Base-by-base conservation (phyloP, 177 flowering plant genomes). In the Vitis hybrid region DNA sequence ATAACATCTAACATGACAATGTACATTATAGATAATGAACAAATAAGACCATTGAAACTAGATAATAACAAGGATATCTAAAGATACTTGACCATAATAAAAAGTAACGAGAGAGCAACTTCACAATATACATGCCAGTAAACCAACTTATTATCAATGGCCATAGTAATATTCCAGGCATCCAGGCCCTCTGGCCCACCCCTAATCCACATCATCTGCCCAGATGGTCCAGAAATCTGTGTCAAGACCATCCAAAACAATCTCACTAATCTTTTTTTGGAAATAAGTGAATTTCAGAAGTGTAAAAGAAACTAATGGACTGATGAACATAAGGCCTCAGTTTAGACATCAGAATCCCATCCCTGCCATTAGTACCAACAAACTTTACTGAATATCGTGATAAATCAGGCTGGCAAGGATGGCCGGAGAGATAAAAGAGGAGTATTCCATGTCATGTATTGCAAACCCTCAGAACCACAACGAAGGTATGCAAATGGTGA, bases 141-240 rank as follows among this genome's bases (percentile, higher is more conserved):
- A 76, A 69, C 73, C 18, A 68, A 92, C 97, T 95, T 92, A 70
- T 72, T 77, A 75, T 89, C 87, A 74, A 92, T 87, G 59, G 92
- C 97, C 72, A 86, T 81, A 1, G 69, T 72, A 56, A 92, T 90
- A 74, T 92, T 92, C 64, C 62, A 39, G 12, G 85, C 81, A 79
- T 89, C 90, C 81, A 92, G 78, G 77, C 86, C 83, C 19, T 19
- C 19, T 19, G 19, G 19, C 19, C 19, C 19, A 19, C 19, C 19
- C 19, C 16, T 95, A 73, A 90, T 89, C 97, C 97, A 92, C 65
- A 83, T 85, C 96, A 92, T 92, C 76, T 89, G 91, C 33, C 97
- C 96, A 71, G 96, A 92, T 60, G 97, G 96, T 51, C 97, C 97
- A 66, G 87, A 62, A 68, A 92, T 92, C 97, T 90, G 75, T 11